Base-by-base conservation (phyloP, 345 rosid genomes). In the Aquilaria sinensis region DNA sequence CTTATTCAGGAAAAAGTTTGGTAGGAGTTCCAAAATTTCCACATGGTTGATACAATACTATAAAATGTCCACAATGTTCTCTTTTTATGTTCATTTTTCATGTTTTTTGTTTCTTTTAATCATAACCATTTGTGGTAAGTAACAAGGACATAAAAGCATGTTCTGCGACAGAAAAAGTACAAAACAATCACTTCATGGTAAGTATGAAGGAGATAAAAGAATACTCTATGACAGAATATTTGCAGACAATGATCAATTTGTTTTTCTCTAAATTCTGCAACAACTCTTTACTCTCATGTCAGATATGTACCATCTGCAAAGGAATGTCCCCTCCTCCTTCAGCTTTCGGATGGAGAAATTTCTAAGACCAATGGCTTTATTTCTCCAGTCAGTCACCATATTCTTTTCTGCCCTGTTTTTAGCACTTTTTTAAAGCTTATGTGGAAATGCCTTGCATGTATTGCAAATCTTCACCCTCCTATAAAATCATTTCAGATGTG, bases 301-400 rank as follows among this genome's bases (percentile, higher is more conserved):
- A 94, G 99, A 67, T 94, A 91, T 67, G 68, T 94, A 53, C 97
- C 97, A 66, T 88, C 99, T 33, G 86, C 80, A 64, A 73, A 75
- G 57, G 97, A 94, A 75, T 86, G 91, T 68, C 99, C 97, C 57
- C 93, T 94, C 73, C 85, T 68, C 70, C 77, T 91, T 58, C 87
- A 75, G 83, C 89, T 91, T 70, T 81, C 96, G 53, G 70, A 78
- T 84, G 96, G 93, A 78, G 87, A 85, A 66, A 78, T 94, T 74
- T 94, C 99, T 70, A 66, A 77, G 68, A 85, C 96, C 64, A 94
- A 90, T 84, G 87, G 91, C 65, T 94, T 90, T 65, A 85, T 94
- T 80, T 91, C 99, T 60, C 99, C 97, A 29, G 97, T 94, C 62
- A 85, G 82, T 81, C 63, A 48, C 51, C 61, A n/a, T 32, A 56